Base-by-base conservation (phyloP, 83 land plant genomes). In the Isoetes engelmannii region DNA sequence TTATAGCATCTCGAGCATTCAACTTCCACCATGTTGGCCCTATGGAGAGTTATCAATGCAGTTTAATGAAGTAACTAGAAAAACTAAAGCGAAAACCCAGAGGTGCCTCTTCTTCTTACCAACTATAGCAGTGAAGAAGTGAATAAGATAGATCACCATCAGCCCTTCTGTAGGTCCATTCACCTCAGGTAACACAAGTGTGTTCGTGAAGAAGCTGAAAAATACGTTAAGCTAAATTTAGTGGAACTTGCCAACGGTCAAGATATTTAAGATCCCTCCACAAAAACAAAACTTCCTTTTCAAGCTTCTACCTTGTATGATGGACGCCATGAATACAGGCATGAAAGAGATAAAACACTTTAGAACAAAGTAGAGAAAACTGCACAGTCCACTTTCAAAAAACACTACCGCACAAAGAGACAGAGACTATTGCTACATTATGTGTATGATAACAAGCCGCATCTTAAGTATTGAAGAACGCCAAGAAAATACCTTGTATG, bases 141-240 rank as follows among this genome's bases (percentile, higher is more conserved):
- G 99, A 65, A 69, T 51, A 44, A 86, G n/a, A 57, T 94, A 94
- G 42, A 94, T 88, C 73, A 94, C 61, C 97, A 88, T 83, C 4
- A 94, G 89, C 43, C 99, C 99, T 77, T 94, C 99, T 5, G 99
- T 94, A 5, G 99, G 99, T 60, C 99, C 99, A 84, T 94, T 94
- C 6, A 94, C 57, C 44, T 79, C 90, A 9, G 99, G 99, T 69
- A 94, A 93, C 63, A 94, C 85, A 13, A 90, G 87, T 3, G 93
- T 88, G 66, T 95, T 86, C 69, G 99, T 95, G 69, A 95, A 95
- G 74, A 83, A 95, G 67, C 99, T 95, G 96, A 82, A 51, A 61
- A 73, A 7, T 7, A 63, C 66, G 17, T 41, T 7, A 8, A 13
- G 9, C 20, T n/a, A 51, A 51, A 51, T 51, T n/a, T 1, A 51